These are phyloP conservation scores for Chrysoporthe cubensis DNA, from an alignment of 2,329 filamentous ascomycete species.

Conservation along the genomic window DNA sequence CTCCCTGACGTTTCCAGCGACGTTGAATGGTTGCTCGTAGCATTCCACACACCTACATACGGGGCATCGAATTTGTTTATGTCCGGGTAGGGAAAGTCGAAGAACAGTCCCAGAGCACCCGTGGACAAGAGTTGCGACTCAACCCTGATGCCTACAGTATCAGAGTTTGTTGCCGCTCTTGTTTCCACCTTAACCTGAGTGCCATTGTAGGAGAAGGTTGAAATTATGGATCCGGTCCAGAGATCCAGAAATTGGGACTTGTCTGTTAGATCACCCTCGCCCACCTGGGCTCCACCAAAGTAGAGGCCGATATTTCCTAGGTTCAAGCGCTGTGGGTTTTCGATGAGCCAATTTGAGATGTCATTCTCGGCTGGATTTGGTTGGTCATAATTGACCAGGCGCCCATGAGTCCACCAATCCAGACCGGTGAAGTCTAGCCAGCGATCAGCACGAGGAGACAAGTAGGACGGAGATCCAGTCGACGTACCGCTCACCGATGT, in stretches of 20 bases:
- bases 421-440: conserved; percentile 44
- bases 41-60: conserved; percentile 56
- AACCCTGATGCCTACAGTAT: conserved; percentile 49
- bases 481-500: conserved; percentile 41
- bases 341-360: conserved; percentile 48
- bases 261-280: conserved; percentile 44
- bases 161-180: conserved; percentile 48
- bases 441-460: conserved; percentile 22
- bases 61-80: conserved; percentile 58
- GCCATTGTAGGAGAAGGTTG: conserved; percentile 48
- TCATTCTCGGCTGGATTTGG: conserved; percentile 46
- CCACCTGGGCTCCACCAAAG: conserved; percentile 45
- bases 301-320: conserved; percentile 52
- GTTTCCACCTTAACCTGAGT: conserved; percentile 47
- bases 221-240: conserved; percentile 50
- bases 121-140: conserved; percentile 45
- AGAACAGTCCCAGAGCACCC: conserved; percentile 49
- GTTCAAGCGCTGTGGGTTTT: conserved; percentile 57
- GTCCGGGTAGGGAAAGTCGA: conserved; percentile 56
- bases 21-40: conserved; percentile 49
- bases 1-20: conserved; percentile 35
- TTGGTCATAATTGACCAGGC: conserved; percentile 47
- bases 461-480: not conserved
- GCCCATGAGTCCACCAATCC: conserved; percentile 49
- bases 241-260: conserved; percentile 51